Evolutionary conservation across 495 filamentous ascomycete genomes (phyloP), one percentile per base, ranked within the genome.

Genomic region (Daldinia loculata): DNA sequence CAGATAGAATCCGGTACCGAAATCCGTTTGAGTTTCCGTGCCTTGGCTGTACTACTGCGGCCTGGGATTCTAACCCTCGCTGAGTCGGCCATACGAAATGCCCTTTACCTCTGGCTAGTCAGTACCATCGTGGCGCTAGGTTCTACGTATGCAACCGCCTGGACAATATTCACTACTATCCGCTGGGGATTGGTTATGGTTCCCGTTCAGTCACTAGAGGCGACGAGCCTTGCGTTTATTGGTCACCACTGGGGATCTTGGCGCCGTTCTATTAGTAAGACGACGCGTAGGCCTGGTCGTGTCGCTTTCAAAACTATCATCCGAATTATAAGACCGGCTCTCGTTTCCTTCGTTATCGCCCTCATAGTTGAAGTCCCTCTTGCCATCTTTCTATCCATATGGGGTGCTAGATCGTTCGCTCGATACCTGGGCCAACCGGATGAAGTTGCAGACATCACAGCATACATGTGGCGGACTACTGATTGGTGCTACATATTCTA

Each of bases 401-500:
- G 78, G 74, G 89, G 89, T 24, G 84, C 84, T 34, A 75, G 81
- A 8, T 69, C 80, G 0, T 93, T 92, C 72, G 90, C 90, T 0
- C 79, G 74, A 29, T 93, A 84, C 65, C 78, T 93, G 26, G 87
- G 85, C 15, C 79, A 75, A 1, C 88, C 84, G 0, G 76, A 80
- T 24, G 73, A 77, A 0, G 90, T 93, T 0, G 86, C 91, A 0
- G 67, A 79, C 2, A 88, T 92, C 14, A 88, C 89, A 5, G 83
- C 82, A 24, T 81, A 88, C 30, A 93, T 93, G 90, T 93, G 91
- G 90, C 80, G 84, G 71, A 89, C 81, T 2, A 88, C 89, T 43
- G 88, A 90, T 71, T 91, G 89, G 91, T 91, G 89, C 76, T 93
- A 93, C 76, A 88, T 93, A 57, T 89, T 92, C 76, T 93, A 92